Percentiles rank a stretch among this genome's conserved stretches.
Conservation (phyloP, 2,329 filamentous ascomycete species). For the Cercospora sp. region DNA sequence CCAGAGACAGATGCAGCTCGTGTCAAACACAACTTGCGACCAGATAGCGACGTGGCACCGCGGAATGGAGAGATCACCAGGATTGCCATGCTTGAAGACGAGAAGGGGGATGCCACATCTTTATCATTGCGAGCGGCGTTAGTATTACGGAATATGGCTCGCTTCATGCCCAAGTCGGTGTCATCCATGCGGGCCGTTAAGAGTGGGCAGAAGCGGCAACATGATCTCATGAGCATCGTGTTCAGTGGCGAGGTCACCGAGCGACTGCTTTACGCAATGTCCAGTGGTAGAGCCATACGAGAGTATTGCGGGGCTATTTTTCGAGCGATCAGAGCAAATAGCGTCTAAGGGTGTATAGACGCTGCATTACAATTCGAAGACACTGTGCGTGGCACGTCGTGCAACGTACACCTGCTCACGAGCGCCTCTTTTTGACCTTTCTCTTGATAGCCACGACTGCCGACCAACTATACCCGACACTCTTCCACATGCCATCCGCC, state of each 20-base stretch:
- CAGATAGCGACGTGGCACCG: constrained; percentile 20
- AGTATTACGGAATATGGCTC: constrained; percentile 75
- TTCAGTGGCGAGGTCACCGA: constrained; percentile 30
- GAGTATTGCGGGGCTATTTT: constrained; percentile 31
- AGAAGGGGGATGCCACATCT: constrained; percentile 64
- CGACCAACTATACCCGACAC: constrained; percentile 15
- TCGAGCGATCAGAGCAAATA: constrained; percentile 25
- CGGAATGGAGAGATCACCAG: constrained; percentile 31
- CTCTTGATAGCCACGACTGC: constrained; percentile 11
- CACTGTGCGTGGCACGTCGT: neutral
- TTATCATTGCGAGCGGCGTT: constrained; percentile 76
- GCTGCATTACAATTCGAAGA: neutral
- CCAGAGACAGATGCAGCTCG: constrained; percentile 45
- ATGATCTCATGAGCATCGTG: constrained; percentile 25
- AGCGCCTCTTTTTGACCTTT: constrained; percentile 6
- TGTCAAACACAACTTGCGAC: constrained; percentile 32
- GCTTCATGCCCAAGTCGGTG: constrained; percentile 41
- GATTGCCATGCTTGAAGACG: constrained; percentile 52
- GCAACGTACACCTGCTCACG: neutral
- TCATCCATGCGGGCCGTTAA: constrained; percentile 17
- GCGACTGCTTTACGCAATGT: constrained; percentile 31
- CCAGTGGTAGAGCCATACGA: constrained; percentile 28
- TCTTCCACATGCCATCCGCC: constrained; percentile 19
- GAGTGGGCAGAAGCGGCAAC: constrained; percentile 23
- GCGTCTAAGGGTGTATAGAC: constrained; percentile 5